These are phyloP conservation scores for Aspergillus sparsus DNA, from an alignment of 495 filamentous ascomycete genomes.

Conservation along the genomic window DNA sequence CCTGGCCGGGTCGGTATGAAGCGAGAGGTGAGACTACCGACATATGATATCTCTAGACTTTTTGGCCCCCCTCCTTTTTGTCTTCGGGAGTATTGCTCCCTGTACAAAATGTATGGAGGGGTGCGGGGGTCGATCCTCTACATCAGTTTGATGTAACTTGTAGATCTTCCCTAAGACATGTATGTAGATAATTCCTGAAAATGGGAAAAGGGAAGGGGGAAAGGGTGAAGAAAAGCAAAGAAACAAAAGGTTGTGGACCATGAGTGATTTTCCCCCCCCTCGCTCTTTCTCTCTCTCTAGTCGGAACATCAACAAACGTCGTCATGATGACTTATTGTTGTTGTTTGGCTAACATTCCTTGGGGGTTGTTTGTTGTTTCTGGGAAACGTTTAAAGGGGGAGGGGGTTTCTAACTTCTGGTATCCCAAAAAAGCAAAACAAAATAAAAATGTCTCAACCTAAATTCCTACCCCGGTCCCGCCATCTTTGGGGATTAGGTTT, in stretches of 20 bases:
- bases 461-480: no score
- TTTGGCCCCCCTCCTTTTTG: background rate
- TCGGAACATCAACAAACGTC: background rate
- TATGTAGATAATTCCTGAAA: conserved; percentile 14
- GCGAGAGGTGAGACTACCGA: background rate
- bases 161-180: conserved; percentile 4
- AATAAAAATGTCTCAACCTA: no score
- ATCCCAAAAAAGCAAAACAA: no score
- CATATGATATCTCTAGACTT: background rate
- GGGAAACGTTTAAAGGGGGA: background rate
- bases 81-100: background rate
- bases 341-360: conserved; percentile 1
- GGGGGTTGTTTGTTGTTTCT: background rate
- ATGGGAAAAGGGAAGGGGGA: conserved; percentile 5
- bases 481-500: no score
- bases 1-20: background rate
- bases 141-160: conserved; percentile 8
- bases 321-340: background rate
- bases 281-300: background rate
- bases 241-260: background rate
- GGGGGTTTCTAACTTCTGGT: background rate
- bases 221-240: conserved; percentile 2
- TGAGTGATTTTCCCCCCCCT: background rate
- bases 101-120: background rate
- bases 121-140: background rate